Conservation (phyloP, 2,329 filamentous ascomycete species). For the Trichoderma sp. region DNA sequence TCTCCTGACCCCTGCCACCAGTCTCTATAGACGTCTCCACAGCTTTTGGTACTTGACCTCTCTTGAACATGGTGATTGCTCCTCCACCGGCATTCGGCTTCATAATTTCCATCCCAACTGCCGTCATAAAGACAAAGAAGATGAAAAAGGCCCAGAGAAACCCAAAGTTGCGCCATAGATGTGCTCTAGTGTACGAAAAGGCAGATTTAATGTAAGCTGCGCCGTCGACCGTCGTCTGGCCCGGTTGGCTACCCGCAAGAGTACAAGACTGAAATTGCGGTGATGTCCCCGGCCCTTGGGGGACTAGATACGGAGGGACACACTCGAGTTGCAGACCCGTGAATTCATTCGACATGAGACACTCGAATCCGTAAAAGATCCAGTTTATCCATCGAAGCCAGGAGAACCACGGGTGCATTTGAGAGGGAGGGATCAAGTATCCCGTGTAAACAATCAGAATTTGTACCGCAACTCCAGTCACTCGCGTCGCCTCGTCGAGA, state of each 20-base stretch:
- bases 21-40: constrained; percentile 57
- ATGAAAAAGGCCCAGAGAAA: constrained; percentile 73
- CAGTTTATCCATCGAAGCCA: constrained; percentile 69
- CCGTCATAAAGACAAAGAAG: constrained; percentile 70
- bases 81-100: constrained; percentile 60
- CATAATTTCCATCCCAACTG: constrained; percentile 64
- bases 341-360: constrained; percentile 65
- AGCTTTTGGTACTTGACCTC: constrained; percentile 58
- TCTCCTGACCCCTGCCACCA: constrained; percentile 36
- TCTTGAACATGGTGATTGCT: constrained; percentile 60
- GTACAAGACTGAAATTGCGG: constrained; percentile 52
- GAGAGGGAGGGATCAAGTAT: constrained; percentile 57
- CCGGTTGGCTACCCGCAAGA: constrained; percentile 44
- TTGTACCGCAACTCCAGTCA: constrained; percentile 56
- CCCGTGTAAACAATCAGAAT: constrained; percentile 67
- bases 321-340: constrained; percentile 56
- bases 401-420: constrained; percentile 58
- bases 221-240: constrained; percentile 49
- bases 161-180: constrained; percentile 75
- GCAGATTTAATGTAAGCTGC: constrained; percentile 51
- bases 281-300: constrained; percentile 36
- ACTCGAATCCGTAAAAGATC: constrained; percentile 68
- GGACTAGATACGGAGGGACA: constrained; percentile 55
- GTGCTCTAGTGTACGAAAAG: constrained; percentile 53
- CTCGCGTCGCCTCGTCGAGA: constrained; percentile 61